These are phyloP conservation scores for Calonectria leucothoes DNA, from an alignment of 2,329 filamentous ascomycete species.

Conservation along the genomic window DNA sequence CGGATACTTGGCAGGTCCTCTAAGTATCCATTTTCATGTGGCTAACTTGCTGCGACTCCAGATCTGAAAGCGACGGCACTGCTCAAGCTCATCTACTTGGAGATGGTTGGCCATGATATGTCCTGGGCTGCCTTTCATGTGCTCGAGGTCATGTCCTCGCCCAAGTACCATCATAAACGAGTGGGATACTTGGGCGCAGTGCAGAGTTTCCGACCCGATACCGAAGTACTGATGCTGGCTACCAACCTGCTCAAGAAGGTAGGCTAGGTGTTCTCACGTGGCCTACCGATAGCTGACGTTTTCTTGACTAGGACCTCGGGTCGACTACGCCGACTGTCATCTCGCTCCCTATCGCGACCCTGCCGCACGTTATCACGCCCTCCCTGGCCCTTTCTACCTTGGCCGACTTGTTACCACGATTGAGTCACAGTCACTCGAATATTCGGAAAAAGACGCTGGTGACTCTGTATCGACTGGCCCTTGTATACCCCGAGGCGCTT, in stretches of 20 bases:
- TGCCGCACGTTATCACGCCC: slow-evolving; percentile 95
- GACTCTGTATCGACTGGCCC: slow-evolving; percentile 89
- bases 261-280: not conserved
- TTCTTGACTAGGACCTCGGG: slow-evolving; percentile 70
- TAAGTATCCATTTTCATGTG: not conserved
- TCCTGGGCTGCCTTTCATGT: slow-evolving; percentile 99
- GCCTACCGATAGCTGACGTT: not conserved
- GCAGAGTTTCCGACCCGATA: slow-evolving; percentile 95
- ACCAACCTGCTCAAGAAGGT: slow-evolving; percentile 97
- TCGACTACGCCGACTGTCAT: slow-evolving; percentile 80
- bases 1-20: not conserved
- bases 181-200: slow-evolving; percentile 95
- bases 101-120: slow-evolving; percentile 99
- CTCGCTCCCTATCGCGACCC: slow-evolving; percentile 84
- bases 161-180: slow-evolving; percentile 94
- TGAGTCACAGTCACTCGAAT: slow-evolving; percentile 86
- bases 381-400: slow-evolving; percentile 92
- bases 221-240: slow-evolving; percentile 96
- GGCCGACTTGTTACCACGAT: slow-evolving; percentile 84
- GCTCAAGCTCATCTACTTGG: slow-evolving; percentile 95
- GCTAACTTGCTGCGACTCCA: slow-evolving; percentile 47
- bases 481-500: slow-evolving; percentile 96
- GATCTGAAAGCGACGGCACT: slow-evolving; percentile 97
- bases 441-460: slow-evolving; percentile 97
- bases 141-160: slow-evolving; percentile 97